Evolutionary conservation across 768 basidiomycete genomes (phyloP), one percentile per base, ranked within the genome.

Genomic region (Strobilomyces dryophilus): DNA sequence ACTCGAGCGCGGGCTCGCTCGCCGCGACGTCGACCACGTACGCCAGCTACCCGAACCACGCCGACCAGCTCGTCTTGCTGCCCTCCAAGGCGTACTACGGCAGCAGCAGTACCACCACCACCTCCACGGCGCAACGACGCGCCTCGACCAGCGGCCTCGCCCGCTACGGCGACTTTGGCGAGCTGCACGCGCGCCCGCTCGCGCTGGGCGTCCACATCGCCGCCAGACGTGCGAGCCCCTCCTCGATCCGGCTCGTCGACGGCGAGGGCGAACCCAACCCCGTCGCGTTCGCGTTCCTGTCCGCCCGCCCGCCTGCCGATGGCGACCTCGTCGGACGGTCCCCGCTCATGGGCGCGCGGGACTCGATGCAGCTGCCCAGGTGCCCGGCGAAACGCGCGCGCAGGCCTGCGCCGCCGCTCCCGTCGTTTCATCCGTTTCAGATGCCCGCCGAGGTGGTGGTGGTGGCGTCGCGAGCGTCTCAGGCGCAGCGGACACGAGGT

Each of bases 341-440:
- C 11, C 67, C 67, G 24, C 53, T 67, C 11, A 57, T 50, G 51
- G 57, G 59, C 3, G 36, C 59, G 5, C 55, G 67, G 18, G 69
- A 71, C 45, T 71, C 67, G 27, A 40, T 71, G n/a, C 69, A 67
- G 52, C 37, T 69, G 5, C 57, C 62, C 1, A 60, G 49, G 40
- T 56, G 47, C 2, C 52, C 62, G 4, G 49, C 54, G 32, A 61
- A 45, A 45, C 40, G 26, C 26, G 2, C 41, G 31, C 56, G 67
- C 41, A 58, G 37, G 31, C 58, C 69, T 20, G 35, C 47, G 0
- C 59, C 61, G 26, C 58, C 62, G 6, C 24, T 70, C 15, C 62
- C 68, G 20, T 45, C 12, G 9, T 52, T 60, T 20, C 49, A 47
- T 34, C 52, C 55, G 34, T 54, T 65, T 41, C 45, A 41, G 41